These are phyloP conservation scores for Sicyos baderoa DNA, from an alignment of 306 rosid genomes.

Conservation along the genomic window DNA sequence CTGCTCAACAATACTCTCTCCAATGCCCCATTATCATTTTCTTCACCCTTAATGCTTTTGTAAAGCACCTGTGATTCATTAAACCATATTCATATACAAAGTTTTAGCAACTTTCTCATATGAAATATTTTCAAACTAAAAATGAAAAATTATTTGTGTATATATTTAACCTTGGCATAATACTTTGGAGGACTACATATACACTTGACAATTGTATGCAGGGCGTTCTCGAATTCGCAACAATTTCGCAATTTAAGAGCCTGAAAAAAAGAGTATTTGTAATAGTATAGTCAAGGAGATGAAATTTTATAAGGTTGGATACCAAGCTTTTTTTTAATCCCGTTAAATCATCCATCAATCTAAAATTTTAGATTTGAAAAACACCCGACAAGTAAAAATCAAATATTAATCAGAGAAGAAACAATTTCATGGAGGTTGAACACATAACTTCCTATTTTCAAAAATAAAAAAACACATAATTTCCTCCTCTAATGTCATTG, in stretches of 20 bases:
- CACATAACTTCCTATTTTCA: too few species aligned
- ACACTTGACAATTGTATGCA: conserved; percentile 40
- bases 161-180: conserved; percentile 41
- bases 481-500: too few species aligned
- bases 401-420: too few species aligned
- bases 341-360: too few species aligned
- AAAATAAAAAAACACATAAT: too few species aligned
- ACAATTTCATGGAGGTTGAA: too few species aligned
- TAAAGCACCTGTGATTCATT: conserved; percentile 40
- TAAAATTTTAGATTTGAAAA: too few species aligned
- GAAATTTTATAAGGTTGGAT: not conserved
- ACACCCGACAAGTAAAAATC: too few species aligned
- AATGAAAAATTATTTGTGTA: not conserved
- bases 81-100: conserved; percentile 6
- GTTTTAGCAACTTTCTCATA: not conserved
- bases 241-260: conserved; percentile 32
- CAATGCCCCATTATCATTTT: conserved; percentile 29
- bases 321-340: not conserved
- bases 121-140: not conserved
- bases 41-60: conserved; percentile 34
- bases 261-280: conserved; percentile 24
- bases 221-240: conserved; percentile 45
- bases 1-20: conserved; percentile 39
- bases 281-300: not conserved
- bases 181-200: conserved; percentile 42